Conservation (phyloP, 1,284 basidiomycete genomes). For the Cutaneotrichosporon curvatum region DNA sequence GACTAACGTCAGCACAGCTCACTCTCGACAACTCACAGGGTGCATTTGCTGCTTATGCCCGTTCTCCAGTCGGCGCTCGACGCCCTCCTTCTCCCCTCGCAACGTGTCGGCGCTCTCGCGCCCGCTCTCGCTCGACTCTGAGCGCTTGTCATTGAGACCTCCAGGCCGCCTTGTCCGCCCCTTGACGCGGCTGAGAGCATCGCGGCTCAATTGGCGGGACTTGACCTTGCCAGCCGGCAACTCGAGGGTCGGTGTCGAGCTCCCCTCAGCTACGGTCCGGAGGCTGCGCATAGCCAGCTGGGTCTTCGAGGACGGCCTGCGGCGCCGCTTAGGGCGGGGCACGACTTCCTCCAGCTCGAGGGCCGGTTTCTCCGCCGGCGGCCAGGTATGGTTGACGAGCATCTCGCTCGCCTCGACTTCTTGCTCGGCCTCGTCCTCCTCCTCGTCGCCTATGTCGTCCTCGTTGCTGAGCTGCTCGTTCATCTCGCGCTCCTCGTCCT, state of each 20-base stretch:
- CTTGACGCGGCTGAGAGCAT: slow-evolving; percentile 6
- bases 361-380: background rate
- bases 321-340: slow-evolving; percentile 20
- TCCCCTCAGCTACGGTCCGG: slow-evolving; percentile 23
- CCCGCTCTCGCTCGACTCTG: slow-evolving; percentile 30
- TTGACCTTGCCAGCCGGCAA: background rate
- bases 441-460: slow-evolving; percentile 34
- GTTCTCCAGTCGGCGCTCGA: slow-evolving; percentile 9
- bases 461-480: slow-evolving; percentile 39
- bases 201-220: slow-evolving; percentile 9
- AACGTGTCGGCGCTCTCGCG: slow-evolving; percentile 38
- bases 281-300: slow-evolving; percentile 33
- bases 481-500: slow-evolving; percentile 45
- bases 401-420: slow-evolving; percentile 16
- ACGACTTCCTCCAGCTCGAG: slow-evolving; percentile 1
- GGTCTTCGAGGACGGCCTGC: slow-evolving; percentile 30
- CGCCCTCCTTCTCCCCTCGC: slow-evolving; percentile 20
- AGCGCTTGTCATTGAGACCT: slow-evolving; percentile 15
- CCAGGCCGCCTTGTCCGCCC: background rate
- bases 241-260: slow-evolving; percentile 26
- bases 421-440: slow-evolving; percentile 18
- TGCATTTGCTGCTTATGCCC: too few species aligned
- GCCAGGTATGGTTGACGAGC: slow-evolving; percentile 12
- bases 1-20: slow-evolving; percentile 3
- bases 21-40: too few species aligned